phyloP scores from a whole-genome alignment of 1,284 basidiomycete genomes.

The Limonomyces culmigenus region DNA sequence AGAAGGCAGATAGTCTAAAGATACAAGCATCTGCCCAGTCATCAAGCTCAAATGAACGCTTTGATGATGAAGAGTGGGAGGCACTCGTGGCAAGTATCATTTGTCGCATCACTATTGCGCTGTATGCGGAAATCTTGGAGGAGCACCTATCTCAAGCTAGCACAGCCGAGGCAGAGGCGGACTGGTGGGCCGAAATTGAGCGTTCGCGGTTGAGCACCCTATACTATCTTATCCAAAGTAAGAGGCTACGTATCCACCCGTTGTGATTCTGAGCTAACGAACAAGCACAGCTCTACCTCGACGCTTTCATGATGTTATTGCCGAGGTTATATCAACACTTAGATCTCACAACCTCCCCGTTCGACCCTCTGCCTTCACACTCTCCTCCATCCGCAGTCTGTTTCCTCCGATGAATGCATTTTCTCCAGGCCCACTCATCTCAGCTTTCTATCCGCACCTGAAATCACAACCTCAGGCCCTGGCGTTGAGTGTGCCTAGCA shows the following conservation, averaged over 20 bases:
- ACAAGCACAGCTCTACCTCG: conserved; percentile 32
- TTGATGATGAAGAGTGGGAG: conserved; percentile 13
- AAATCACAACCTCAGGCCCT: no score
- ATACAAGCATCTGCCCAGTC: no score
- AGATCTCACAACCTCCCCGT: conserved; percentile 29
- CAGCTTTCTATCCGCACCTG: conserved; percentile 51
- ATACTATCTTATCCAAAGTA: conserved; percentile 54
- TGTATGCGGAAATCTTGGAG: conserved; percentile 45
- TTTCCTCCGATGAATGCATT: conserved; percentile 26
- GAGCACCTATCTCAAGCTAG: conserved; percentile 41
- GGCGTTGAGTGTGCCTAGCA: conserved; percentile 24
- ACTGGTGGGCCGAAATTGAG: conserved; percentile 61
- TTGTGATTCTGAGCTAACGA: not conserved
- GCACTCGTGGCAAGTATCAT: conserved; percentile 16
- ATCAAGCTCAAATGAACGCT: no score
- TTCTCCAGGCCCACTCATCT: conserved; percentile 28
- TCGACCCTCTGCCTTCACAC: conserved; percentile 28
- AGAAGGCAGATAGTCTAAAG: no score
- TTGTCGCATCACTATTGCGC: conserved; percentile 28
- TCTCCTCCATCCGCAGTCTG: conserved; percentile 29
- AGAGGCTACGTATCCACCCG: conserved; percentile 9
- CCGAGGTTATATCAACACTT: conserved; percentile 26
- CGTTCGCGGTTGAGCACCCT: conserved; percentile 30
- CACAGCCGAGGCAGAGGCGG: conserved; percentile 46
- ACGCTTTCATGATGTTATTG: conserved; percentile 26